Percentiles rank a stretch among this genome's conserved stretches.
phyloP scores from a whole-genome alignment of 202 grass and related monocot species.

The Digitaria exilis region DNA sequence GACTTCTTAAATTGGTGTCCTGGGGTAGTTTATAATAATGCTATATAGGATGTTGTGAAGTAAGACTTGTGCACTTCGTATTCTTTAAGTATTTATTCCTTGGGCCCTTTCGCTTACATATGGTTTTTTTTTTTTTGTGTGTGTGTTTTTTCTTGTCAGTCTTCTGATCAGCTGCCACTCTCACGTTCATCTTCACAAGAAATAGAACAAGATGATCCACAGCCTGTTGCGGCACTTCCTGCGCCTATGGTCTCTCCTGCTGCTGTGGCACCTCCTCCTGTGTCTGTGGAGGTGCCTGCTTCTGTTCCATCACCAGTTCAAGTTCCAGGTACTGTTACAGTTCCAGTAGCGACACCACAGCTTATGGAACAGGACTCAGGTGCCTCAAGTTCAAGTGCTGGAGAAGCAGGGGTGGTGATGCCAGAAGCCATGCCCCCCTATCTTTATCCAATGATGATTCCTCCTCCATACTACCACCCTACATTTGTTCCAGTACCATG shows the following conservation, averaged over 20 bases:
- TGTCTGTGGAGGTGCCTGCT: conserved; percentile 12
- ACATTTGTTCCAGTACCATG: conserved; percentile 44
- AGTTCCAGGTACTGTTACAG: conserved; percentile 19
- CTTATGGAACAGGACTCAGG: conserved; percentile 23
- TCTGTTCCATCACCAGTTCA: conserved; percentile 13
- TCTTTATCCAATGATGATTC: conserved; percentile 54
- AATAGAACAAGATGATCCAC: conserved; percentile 43
- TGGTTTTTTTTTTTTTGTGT: neutral
- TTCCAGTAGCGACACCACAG: conserved; percentile 14
- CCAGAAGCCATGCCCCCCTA: conserved; percentile 46
- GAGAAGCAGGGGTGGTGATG: conserved; percentile 31
- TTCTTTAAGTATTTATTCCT: neutral
- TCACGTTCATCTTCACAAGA: conserved; percentile 52
- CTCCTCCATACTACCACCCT: conserved; percentile 41
- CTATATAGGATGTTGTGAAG: neutral
- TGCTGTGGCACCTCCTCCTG: conserved; percentile 23
- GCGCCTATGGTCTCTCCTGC: conserved; percentile 1
- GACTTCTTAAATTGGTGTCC: neutral
- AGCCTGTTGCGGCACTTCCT: neutral
- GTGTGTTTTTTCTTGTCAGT: conserved; percentile 46
- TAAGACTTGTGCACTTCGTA: neutral
- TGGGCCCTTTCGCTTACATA: neutral
- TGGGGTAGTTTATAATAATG: neutral
- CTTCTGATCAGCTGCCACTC: conserved; percentile 36
- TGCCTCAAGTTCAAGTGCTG: conserved; percentile 24